Percentiles rank a stretch among this genome's conserved stretches.
These are phyloP conservation scores for Pneumocystis carinii DNA, from an alignment of 1,139 yeast species.

Conservation along the genomic window DNA sequence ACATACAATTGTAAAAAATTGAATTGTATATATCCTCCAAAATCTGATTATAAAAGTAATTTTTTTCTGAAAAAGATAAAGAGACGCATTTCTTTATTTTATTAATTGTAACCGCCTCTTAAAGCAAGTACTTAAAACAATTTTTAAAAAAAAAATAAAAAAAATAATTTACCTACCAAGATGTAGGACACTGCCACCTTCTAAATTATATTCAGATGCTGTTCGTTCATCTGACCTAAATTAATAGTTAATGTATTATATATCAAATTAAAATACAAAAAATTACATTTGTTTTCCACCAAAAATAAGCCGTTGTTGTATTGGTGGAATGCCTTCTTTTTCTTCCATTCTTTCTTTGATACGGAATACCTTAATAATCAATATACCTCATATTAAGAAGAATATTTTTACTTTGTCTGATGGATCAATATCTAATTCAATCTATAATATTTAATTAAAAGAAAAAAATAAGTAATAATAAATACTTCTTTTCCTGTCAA, in stretches of 20 bases:
- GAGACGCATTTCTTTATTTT: background rate
- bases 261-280: slow-evolving; percentile 12
- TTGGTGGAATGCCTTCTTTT: slow-evolving; percentile 94
- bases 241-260: background rate
- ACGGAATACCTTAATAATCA: slow-evolving; percentile 38
- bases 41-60: background rate
- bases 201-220: slow-evolving; percentile 47
- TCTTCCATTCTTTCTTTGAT: slow-evolving; percentile 91
- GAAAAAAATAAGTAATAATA: background rate
- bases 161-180: slow-evolving; percentile 29
- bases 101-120: background rate
- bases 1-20: background rate
- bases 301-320: slow-evolving; percentile 81
- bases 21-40: background rate
- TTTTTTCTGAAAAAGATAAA: background rate
- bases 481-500: slow-evolving; percentile 63
- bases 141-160: background rate
- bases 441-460: slow-evolving; percentile 26
- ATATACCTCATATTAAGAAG: background rate
- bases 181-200: slow-evolving; percentile 64
- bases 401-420: slow-evolving; percentile 39
- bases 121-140: background rate
- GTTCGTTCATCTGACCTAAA: slow-evolving; percentile 54
- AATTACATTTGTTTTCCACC: slow-evolving; percentile 77
- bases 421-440: slow-evolving; percentile 66